Base-by-base conservation (phyloP, 495 filamentous ascomycete genomes). In the Xylaria sp. region DNA sequence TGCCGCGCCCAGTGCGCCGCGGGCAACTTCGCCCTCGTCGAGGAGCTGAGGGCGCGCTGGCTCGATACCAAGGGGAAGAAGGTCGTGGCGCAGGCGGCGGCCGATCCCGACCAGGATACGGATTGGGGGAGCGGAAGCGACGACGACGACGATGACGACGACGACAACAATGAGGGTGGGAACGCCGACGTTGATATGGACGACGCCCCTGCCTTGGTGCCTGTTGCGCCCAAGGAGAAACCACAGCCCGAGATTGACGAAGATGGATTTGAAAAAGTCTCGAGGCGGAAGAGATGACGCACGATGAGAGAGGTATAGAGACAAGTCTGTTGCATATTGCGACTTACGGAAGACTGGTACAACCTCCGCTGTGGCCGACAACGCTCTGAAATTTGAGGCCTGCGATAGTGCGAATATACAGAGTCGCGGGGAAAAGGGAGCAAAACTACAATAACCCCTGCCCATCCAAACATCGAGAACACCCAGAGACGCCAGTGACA, bases 231-330 rank as follows among this genome's bases (percentile, higher is more conserved):
- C 0, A 90, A 85, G 77, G 89, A 90, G 81, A 93, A 87, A 80
- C 78, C 83, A 57, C 88, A 88, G 74, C 92, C 93, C 2, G 92
- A 94, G 80, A 84, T 97, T 61, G 95, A 98, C 81, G 93, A 97
- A 65, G 95, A 98, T 74, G 95, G 95, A 17, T 98, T 98, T 79
- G 94, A 90, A n/a, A 94, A 91, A 83, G 93, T 97, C 69, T 85
- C 91, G 71, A 87, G 89, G 70, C 94, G 90, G 83, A 92, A 89
- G 86, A 90, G 83, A 75, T 80, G 80, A 82, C 87, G 37, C 43
- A 67, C 58, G 24, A 41, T 21, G 57, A n/a, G 48, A 41, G 26
- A 4, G 29, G 21, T n/a, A n/a, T n/a, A 52, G 19, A 57, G 24
- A 71, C 12, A 70, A 46, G 46, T 61, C 7, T 46, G 48, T 24